These are phyloP conservation scores for Populus pruinosa DNA, from an alignment of 345 rosid genomes.

Conservation along the genomic window DNA sequence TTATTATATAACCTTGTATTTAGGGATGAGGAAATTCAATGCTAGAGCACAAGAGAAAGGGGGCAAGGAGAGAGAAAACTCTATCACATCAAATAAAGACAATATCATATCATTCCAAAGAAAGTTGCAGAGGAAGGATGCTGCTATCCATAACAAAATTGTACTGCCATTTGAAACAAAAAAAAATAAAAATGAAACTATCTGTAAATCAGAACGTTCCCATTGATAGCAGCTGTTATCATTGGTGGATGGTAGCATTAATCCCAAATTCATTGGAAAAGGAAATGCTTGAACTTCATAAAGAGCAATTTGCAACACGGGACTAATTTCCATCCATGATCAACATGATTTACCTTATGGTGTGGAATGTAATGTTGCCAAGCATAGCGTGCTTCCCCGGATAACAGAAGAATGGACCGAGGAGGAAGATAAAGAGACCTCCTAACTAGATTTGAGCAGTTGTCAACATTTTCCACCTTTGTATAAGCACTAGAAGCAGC, in stretches of 20 bases:
- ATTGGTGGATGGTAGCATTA: background rate
- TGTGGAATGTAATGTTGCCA: constrained; percentile 98
- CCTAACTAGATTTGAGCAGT: constrained; percentile 37
- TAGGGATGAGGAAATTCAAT: background rate
- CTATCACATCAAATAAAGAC: no score
- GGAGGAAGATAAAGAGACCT: constrained; percentile 82
- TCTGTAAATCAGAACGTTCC: no score
- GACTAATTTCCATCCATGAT: background rate
- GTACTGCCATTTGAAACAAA: no score
- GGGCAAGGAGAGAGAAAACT: no score
- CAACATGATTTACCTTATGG: constrained; percentile 58
- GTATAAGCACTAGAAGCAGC: constrained; percentile 26
- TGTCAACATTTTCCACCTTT: constrained; percentile 34
- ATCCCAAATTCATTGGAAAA: background rate
- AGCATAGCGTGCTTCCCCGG: constrained; percentile 94
- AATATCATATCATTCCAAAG: no score
- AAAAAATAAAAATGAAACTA: no score
- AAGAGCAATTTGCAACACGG: background rate
- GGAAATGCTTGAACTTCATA: background rate
- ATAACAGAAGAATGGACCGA: constrained; percentile 82
- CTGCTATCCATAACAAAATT: no score
- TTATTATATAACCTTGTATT: background rate
- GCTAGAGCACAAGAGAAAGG: background rate
- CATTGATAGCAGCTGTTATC: background rate
- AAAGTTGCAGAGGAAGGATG: no score